A percentile compares a stretch with the other conserved stretches of the same genome.
phyloP scores from a whole-genome alignment of 164 flowering plant species.

The Aristolochia fimbriata region DNA sequence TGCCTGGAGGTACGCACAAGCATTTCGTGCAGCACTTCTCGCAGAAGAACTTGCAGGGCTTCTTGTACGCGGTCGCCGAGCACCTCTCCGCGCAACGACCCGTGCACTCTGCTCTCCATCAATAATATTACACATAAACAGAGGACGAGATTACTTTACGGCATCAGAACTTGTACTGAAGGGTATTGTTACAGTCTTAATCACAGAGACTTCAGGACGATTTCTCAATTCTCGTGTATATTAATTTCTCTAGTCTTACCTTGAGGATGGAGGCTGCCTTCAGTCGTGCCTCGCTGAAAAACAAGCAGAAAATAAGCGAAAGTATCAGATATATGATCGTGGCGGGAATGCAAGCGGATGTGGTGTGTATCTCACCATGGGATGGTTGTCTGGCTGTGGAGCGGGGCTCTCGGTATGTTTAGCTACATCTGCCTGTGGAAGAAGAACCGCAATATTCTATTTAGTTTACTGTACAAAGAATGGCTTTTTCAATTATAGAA shows the following conservation, averaged over 20 bases:
- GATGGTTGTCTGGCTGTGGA: slow-evolving; percentile 10
- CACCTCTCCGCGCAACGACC: slow-evolving; percentile 14
- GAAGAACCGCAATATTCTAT: background rate
- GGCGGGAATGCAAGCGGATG: background rate
- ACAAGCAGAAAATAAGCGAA: background rate
- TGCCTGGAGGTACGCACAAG: slow-evolving; percentile 22
- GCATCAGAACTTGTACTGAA: no score
- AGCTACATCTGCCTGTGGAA: slow-evolving; percentile 1
- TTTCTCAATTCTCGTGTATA: no score
- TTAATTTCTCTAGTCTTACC: slow-evolving; percentile 8
- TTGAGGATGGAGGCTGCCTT: slow-evolving; percentile 23
- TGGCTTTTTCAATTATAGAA: background rate
- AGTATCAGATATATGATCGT: background rate
- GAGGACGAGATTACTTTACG: background rate
- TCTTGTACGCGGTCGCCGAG: slow-evolving; percentile 19
- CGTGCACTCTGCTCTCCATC: slow-evolving; percentile 13
- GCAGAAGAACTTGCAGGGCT: slow-evolving; percentile 23
- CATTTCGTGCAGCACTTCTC: slow-evolving; percentile 20
- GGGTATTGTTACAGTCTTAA: no score
- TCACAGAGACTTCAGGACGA: no score
- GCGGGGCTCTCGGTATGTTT: slow-evolving; percentile 9
- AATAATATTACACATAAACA: background rate
- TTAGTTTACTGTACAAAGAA: background rate
- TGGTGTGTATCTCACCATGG: slow-evolving; percentile 9
- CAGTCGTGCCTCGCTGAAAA: slow-evolving; percentile 16